Evolutionary conservation across 1,139 yeast genomes (phyloP), one percentile per base, ranked within the genome.

Genomic region (Hemisphaericaspora xylofermentans): DNA sequence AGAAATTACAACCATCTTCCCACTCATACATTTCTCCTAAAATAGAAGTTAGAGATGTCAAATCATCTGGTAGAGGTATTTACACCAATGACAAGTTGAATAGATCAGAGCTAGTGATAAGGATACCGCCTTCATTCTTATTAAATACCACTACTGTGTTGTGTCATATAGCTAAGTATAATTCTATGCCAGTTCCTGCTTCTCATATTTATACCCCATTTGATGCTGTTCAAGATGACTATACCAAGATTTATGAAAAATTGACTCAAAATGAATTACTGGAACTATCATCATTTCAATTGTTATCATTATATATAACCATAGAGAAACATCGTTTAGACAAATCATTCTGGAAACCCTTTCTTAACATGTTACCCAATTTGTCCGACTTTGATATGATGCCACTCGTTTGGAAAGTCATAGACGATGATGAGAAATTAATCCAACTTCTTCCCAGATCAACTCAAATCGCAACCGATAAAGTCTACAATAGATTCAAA

Each of bases 21-120:
- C 56, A 56, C 37, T 50, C 66, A 1, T 63, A 50, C 43, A 57
- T 68, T 13, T 65, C 71, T 3, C 58, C 66, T 7, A 61, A 59
- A 38, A 49, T 66, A 16, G 51, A 46, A 8, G 65, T 68, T n/a
- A 49, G 50, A 25, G 60, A 60, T 30, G 53, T 50, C 27, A 43
- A 45, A 8, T 55, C 61, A 9, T 72, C 78, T 28, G 95, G 95
- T 22, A 72, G 91, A 60, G 88, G 89, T 48, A 71, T 88, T 26
- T 66, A 71, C 34, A 76, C 81, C 4, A 46, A 43, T 0, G 58
- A 57, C 0, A 37, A 41, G 4, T 56, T 86, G 25, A 49, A 50
- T 13, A 50, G 54, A 8, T 64, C 72, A 36, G 79, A 78, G 42
- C 58, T 62, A 16, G 55, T 86, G 25, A 64, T 84, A 17, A 68